Conservation (phyloP, 2,329 filamentous ascomycete genomes). For the Tolypocladium nubicola region DNA sequence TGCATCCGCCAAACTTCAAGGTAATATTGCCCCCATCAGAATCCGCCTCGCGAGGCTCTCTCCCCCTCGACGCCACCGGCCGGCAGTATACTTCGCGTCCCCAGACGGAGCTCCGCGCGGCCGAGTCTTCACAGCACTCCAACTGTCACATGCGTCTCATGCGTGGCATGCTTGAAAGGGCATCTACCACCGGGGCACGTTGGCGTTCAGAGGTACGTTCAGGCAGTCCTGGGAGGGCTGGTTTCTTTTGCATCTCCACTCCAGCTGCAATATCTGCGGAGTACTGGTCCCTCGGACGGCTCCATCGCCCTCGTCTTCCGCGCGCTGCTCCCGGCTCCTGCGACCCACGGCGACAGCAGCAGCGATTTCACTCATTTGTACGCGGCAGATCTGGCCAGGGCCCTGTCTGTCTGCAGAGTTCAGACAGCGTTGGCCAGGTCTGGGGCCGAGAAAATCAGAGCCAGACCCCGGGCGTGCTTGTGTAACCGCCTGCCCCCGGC, state of each 20-base stretch:
- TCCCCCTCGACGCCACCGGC: background rate
- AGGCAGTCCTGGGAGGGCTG: background rate
- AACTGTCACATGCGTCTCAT: background rate
- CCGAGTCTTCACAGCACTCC: background rate
- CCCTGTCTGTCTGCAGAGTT: background rate
- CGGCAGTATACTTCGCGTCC: background rate
- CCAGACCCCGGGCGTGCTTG: slow-evolving; percentile 6
- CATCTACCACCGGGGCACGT: background rate
- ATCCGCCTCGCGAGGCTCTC: background rate
- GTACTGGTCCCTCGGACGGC: background rate
- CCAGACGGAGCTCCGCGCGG: background rate
- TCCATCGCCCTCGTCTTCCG: background rate
- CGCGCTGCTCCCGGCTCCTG: background rate
- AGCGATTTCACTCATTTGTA: background rate
- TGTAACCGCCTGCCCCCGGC: slow-evolving; percentile 10
- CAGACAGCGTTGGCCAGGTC: slow-evolving; percentile 1
- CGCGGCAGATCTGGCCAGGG: background rate
- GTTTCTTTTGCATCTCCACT: background rate
- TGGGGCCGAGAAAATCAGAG: slow-evolving; percentile 5
- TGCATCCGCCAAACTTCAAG: slow-evolving; percentile 6
- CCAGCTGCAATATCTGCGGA: background rate
- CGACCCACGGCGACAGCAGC: background rate
- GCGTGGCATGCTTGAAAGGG: background rate
- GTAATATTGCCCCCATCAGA: background rate
- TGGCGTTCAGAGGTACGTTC: background rate